Evolutionary conservation across 1,284 basidiomycete genomes (phyloP), one percentile per base, ranked within the genome.

Genomic region (Fomitopsis palustris): DNA sequence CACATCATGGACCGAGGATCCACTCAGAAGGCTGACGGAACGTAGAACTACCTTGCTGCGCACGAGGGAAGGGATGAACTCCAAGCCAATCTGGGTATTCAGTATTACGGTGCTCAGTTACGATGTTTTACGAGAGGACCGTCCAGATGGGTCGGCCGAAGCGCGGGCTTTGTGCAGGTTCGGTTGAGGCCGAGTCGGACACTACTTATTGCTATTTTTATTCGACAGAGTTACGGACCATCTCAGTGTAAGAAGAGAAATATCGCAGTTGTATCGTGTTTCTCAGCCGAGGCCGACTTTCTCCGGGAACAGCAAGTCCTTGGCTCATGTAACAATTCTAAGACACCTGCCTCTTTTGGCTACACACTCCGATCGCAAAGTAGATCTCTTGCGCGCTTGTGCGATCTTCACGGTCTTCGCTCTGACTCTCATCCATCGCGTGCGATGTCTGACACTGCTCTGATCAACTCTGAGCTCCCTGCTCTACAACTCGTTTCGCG

Each of bases 401-500:
- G 49, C 49, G 49, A 52, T 52, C 49, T 35, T 17, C 47, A 3
- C 33, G 17, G 19, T 52, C 6, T 10, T n/a, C 21, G 4, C 16
- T 33, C 49, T 33, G 49, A 23, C 31, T 37, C 49, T 33, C 49
- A 52, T 35, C 25, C 23, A 17, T 37, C 29, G 17, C 43, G 19
- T 21, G 21, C 37, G 16, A 66, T 65, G 63, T 25, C 58, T 27
- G 51, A 61, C 12, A 38, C 60, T 39, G 76, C 83, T 2, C 69
- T 88, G 33, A 80, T 81, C 53, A 73, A 79, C 54, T 83, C 85
- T 8, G 67, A 86, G 66, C 75, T 90, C 4, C 81, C 83, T 16
- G 77, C 70, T 35, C 77, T 91, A 52, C 77, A 72, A 54, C 79
- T 96, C 2, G 64, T 97, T 37, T 93, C 92, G 6, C 86, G 83